Evolutionary conservation across 805 yeast species (phyloP), one percentile per base, ranked within the genome.

Genomic region (Kazachstania bromeliacearum): DNA sequence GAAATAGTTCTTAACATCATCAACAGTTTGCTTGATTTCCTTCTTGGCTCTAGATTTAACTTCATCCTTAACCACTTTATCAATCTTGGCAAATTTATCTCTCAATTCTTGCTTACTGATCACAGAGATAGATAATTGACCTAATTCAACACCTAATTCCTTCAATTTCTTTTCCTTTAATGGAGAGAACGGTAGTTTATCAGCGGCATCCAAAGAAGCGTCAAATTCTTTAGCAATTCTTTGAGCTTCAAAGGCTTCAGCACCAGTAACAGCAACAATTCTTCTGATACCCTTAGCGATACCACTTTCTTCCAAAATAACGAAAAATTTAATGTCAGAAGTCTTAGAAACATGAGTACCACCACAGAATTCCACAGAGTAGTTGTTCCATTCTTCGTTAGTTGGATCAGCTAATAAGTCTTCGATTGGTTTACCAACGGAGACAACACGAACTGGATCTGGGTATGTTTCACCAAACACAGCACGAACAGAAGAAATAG

Each of bases 381-480:
- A 68, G 28, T 73, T 65, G 51, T 60, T 64, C 97, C 98, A 92
- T 53, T 84, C 75, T 35, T 66, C 65, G 55, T 74, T 82, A 20
- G 66, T 50, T 48, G 96, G 95, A 50, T 77, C 68, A 5, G 70
- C 68, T 46, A 89, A 59, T 48, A 92, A 67, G 10, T 82, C 92
- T 18, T 83, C 87, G 30, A 92, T 87, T 32, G 95, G 78, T 28
- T 74, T 80, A 55, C 99, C 99, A 54, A 92, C 83, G 21, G 95
- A 84, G 33, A 92, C 96, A 48, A 92, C 98, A 60, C 98, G 79
- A 16, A 92, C 99, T 26, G 98, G 99, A 57, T 92, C 96, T 29
- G 99, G 99, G 57, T 92, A 92, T 3, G 95, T 85, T 69, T 92
- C 99, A 55, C 98, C 98, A 53, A 92, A 92, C 28, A 92, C 98